These are phyloP conservation scores for Cantharellus cinnabarinus DNA, from an alignment of 768 basidiomycete species.

Conservation along the genomic window DNA sequence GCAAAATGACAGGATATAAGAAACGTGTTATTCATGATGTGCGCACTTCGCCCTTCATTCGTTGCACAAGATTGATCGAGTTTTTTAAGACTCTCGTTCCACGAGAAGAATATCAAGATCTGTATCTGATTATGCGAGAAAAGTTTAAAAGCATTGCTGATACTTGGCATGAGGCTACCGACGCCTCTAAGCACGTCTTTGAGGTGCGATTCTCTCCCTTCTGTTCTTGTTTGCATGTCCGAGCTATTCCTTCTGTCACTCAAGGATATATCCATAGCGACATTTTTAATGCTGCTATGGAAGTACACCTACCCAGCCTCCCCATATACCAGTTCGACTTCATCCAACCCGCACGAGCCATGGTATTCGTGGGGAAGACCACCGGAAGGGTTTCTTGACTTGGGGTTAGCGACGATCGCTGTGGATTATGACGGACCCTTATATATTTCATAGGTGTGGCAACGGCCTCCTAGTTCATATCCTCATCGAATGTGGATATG, in stretches of 20 bases:
- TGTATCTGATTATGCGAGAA: conserved; percentile 75
- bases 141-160: conserved; percentile 56
- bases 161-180: conserved; percentile 64
- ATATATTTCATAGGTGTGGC: conserved; percentile 40
- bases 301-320: conserved; percentile 36
- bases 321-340: conserved; percentile 4
- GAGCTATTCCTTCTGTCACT: conserved; percentile 8
- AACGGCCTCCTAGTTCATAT: conserved; percentile 88
- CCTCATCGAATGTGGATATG: conserved; percentile 62
- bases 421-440: neutral
- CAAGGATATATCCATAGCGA: conserved; percentile 88
- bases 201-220: conserved; percentile 29
- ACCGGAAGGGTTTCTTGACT: conserved; percentile 67
- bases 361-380: conserved; percentile 67
- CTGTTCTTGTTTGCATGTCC: neutral
- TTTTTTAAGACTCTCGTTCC: conserved; percentile 32
- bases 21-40: conserved; percentile 73
- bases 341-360: conserved; percentile 18
- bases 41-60: conserved; percentile 8
- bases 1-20: conserved; percentile 57
- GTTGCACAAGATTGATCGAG: neutral
- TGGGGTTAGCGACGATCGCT: conserved; percentile 32
- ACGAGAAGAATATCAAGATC: conserved; percentile 67
- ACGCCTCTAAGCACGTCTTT: conserved; percentile 78
- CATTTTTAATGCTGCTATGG: conserved; percentile 85